Evolutionary conservation across 2,329 filamentous ascomycete species (phyloP), one percentile per base, ranked within the genome.

Genomic region (Calonectria fujianensis): DNA sequence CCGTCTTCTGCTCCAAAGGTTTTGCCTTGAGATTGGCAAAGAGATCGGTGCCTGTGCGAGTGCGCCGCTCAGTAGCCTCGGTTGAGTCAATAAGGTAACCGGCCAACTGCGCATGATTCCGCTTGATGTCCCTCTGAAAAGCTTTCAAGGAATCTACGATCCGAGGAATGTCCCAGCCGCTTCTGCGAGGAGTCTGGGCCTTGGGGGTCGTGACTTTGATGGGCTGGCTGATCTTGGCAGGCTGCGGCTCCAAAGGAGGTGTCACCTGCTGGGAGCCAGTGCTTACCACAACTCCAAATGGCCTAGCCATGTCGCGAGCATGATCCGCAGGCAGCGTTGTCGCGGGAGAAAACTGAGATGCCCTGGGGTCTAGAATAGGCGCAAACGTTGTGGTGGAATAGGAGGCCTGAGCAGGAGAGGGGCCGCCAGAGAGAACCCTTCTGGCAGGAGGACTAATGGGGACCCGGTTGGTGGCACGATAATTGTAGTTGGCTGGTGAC

Each of bases 1-100:
- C 82, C 64, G 82, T 83, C 24, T 83, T 78, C n/a, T 85, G 83
- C 3, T 84, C 81, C 0, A 83, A 81, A 1, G 86, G 82, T 3
- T 83, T 80, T 27, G 81, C 82, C 20, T 83, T 85, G 74, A 91
- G 82, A 54, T 84, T 83, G 3, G 87, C 86, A 77, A 92, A 91
- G 74, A 87, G 85, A 72, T 91, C 89, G 11, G 83, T 81, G 57
- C 87, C 86, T 67, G 85, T 85, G 31, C 84, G 79, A 72, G 87
- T 82, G 37, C 84, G 85, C 32, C 84, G 85, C 68, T 86, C 83
- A 7, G 82, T 82, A 1, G 84, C 84, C 54, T 85, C 85, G 69
- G 88, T 87, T 16, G 87, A 85, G 73, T 88, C 85, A 41, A 90
- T 84, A 39, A 86, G 83, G 70, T 88, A 86, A 8, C 87, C 83